Evolutionary conservation across 192 early-diverging fungal genomes (phyloP), one percentile per base, ranked within the genome.

Genomic region (Coemansia sp.): DNA sequence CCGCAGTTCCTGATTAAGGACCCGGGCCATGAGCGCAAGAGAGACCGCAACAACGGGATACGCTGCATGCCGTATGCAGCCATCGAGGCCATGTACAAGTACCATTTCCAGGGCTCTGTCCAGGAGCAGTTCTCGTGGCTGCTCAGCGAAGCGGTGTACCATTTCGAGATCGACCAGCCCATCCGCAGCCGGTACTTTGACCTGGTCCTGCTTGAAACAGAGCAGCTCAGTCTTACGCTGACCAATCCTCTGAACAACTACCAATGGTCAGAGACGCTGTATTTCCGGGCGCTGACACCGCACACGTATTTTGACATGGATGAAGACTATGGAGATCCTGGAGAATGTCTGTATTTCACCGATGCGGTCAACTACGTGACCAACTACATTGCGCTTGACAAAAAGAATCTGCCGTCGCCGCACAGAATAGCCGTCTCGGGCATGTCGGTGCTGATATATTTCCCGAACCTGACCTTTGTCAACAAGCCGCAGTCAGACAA

Each of bases 71-170:
- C 74, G 16, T 48, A 64, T 2, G 54, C 64, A 10, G 64, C 74
- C 2, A 30, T 48, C 12, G 45, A 38, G 16, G 54, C 52, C 48
- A 67, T 76, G 54, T 76, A 76, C 29, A 25, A 48, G 5, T 33
- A 62, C 28, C 68, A 76, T 32, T 76, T 67, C 32, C 17, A 36
- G 14, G 68, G 74, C 42, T 22, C 64, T 7, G 68, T 63, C 1
- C 28, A 45, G 11, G 64, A 63, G 60, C 74, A 76, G 56, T 76
- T 76, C 29, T n/a, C n/a, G 7, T 70, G 68, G 74, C 54, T 67
- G 40, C 60, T 67, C 17, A 34, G 17, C 31, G 18, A 59, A 3
- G 17, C 33, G 4, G 6, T 28, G n/a, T 62, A 58, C 40, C 61
- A 65, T 48, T 66, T 70, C 20, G 56, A 67, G 16, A 48, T 67